Conservation (phyloP, 805 yeast genomes). For the Saturnispora kantuleensis region DNA sequence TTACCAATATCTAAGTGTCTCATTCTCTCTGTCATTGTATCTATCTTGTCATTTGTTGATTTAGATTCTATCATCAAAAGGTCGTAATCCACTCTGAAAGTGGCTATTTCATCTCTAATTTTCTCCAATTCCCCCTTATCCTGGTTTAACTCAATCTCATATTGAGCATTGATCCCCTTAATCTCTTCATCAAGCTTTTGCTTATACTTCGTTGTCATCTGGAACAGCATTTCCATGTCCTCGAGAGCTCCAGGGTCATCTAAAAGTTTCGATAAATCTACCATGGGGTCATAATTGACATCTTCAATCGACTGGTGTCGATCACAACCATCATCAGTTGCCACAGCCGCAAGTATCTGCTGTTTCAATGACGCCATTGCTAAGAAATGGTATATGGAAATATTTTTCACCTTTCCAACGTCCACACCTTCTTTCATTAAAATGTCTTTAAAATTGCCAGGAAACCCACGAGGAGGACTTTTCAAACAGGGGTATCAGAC, state of each 20-base stretch:
- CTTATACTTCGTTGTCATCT: constrained; percentile 43
- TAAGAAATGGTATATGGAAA: not conserved
- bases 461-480: constrained; percentile 85
- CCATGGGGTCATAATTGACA: constrained; percentile 41
- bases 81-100: constrained; percentile 35
- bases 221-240: constrained; percentile 41
- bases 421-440: not conserved
- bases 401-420: no score
- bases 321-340: not conserved
- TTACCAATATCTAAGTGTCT: constrained; percentile 74
- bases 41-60: constrained; percentile 51
- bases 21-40: constrained; percentile 66
- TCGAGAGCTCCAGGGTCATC: constrained; percentile 39
- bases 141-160: constrained; percentile 17
- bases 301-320: not conserved
- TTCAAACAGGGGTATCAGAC: constrained; percentile 94
- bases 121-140: constrained; percentile 14
- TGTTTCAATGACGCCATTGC: constrained; percentile 4
- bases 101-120: constrained; percentile 28
- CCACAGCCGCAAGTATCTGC: constrained; percentile 17
- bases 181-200: constrained; percentile 39
- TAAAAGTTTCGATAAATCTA: constrained; percentile 43
- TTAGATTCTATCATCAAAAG: constrained; percentile 39
- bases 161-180: constrained; percentile 26
- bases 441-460: constrained; percentile 88